phyloP scores from a whole-genome alignment of 352 stramenopile species.

The Hyaloperonospora arabidopsidis region DNA sequence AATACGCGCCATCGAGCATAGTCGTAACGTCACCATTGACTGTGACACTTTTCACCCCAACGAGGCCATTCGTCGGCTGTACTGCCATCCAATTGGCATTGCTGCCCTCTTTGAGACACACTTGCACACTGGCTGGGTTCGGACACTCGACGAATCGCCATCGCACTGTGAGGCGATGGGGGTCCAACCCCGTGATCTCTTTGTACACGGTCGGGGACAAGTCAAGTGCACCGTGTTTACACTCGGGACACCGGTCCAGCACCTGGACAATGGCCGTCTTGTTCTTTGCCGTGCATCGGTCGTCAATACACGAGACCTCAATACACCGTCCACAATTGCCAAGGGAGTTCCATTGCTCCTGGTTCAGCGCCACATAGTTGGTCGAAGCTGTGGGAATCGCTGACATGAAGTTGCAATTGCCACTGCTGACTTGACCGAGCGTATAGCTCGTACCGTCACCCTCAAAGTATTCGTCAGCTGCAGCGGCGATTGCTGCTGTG shows the following conservation, averaged over 20 bases:
- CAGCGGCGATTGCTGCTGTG: constrained; percentile 2
- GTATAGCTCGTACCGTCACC: constrained; percentile 43
- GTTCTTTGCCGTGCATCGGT: constrained; percentile 32
- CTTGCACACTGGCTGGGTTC: constrained; percentile 38
- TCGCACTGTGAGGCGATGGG: constrained; percentile 42
- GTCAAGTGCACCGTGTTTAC: constrained; percentile 54
- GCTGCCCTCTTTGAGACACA: constrained; percentile 63
- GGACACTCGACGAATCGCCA: constrained; percentile 73
- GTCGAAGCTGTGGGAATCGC: constrained; percentile 32
- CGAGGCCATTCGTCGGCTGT: constrained; percentile 47
- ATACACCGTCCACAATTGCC: constrained; percentile 51
- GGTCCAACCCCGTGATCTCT: constrained; percentile 53
- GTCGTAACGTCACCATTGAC: constrained; percentile 50
- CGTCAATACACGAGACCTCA: constrained; percentile 54
- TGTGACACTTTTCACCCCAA: constrained; percentile 45
- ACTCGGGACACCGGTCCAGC: constrained; percentile 67
- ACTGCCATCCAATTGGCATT: constrained; percentile 52
- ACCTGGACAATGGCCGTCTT: constrained; percentile 55
- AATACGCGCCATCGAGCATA: constrained; percentile 63
- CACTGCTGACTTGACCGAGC: constrained; percentile 24
- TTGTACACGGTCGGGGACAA: constrained; percentile 63
- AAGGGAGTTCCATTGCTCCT: constrained; percentile 45
- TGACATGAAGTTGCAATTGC: constrained; percentile 56
- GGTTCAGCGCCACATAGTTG: constrained; percentile 71
- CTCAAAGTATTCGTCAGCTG: constrained; percentile 28